These are phyloP conservation scores for Crithidia thermophila DNA, from an alignment of 208 protist genomes.

Conservation along the genomic window DNA sequence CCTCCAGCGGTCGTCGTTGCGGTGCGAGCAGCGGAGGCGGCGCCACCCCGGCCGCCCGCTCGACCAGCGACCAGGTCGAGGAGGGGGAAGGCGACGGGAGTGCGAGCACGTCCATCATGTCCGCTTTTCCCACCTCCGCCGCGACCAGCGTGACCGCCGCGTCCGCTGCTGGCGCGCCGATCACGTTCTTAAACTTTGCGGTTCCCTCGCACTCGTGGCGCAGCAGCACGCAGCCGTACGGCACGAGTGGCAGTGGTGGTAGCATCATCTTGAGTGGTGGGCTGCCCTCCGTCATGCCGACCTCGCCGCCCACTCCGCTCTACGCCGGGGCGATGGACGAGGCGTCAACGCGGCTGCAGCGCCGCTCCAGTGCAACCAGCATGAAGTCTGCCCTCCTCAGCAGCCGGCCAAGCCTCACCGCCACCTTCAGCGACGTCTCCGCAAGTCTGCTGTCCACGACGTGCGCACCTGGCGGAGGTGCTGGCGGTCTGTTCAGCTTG, in stretches of 20 bases:
- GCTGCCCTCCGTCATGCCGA: neutral
- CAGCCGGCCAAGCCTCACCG: slow-evolving; percentile 18
- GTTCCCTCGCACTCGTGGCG: slow-evolving; percentile 19
- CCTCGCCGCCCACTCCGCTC: neutral
- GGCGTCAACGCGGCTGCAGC: neutral
- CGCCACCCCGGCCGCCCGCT: neutral
- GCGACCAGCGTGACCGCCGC: neutral
- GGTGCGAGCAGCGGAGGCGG: neutral
- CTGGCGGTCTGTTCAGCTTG: neutral
- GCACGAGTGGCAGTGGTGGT: neutral
- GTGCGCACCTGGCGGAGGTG: slow-evolving; percentile 9
- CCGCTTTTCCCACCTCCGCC: neutral
- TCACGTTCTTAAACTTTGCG: slow-evolving; percentile 20
- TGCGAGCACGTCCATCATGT: slow-evolving; percentile 3
- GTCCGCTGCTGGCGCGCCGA: neutral
- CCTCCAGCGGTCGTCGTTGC: too few species aligned
- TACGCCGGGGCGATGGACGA: slow-evolving; percentile 5
- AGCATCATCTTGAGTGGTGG: neutral
- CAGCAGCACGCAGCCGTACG: slow-evolving; percentile 16
- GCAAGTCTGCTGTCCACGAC: slow-evolving; percentile 34
- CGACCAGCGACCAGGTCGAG: neutral
- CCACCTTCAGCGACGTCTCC: slow-evolving; percentile 34
- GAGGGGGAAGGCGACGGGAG: neutral
- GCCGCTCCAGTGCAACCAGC: slow-evolving; percentile 14
- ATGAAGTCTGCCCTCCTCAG: slow-evolving; percentile 12